Conservation (phyloP, 768 basidiomycete genomes). For the Tricholoma sp. region DNA sequence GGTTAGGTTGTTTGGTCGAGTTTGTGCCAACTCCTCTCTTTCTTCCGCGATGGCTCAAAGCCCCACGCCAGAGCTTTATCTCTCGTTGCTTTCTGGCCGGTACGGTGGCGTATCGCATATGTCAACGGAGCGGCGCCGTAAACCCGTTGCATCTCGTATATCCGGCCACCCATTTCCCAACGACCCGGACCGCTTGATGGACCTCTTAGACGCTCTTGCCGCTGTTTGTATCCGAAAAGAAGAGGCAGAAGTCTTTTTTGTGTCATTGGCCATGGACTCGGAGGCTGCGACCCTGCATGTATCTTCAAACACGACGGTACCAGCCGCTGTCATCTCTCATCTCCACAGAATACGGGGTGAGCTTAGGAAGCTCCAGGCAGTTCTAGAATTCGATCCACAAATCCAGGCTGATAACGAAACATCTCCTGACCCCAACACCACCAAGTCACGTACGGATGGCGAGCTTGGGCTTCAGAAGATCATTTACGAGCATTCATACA, state of each 20-base stretch:
- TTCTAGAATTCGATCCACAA: no score
- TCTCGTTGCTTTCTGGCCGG: background rate
- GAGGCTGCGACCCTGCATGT: background rate
- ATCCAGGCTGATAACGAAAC: background rate
- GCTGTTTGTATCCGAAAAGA: background rate
- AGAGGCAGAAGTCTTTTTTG: background rate
- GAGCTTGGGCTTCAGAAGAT: background rate
- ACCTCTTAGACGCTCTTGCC: background rate
- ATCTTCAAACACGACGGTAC: background rate
- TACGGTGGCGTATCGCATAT: background rate
- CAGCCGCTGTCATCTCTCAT: background rate
- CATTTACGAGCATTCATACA: background rate
- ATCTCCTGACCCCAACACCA: background rate
- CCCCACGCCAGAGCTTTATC: background rate
- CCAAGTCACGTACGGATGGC: background rate
- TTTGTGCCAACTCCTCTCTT: no score
- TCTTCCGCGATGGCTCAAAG: no score
- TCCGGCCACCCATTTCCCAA: background rate
- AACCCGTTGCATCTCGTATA: background rate
- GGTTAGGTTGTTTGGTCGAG: no score
- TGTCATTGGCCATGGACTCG: background rate
- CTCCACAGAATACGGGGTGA: background rate
- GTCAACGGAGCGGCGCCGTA: background rate
- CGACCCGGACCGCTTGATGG: background rate
- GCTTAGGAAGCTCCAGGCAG: background rate